A percentile compares a stretch with the other conserved stretches of the same genome.
Conservation (phyloP, 2,329 filamentous ascomycete species). For the Nothophoma quercina region DNA sequence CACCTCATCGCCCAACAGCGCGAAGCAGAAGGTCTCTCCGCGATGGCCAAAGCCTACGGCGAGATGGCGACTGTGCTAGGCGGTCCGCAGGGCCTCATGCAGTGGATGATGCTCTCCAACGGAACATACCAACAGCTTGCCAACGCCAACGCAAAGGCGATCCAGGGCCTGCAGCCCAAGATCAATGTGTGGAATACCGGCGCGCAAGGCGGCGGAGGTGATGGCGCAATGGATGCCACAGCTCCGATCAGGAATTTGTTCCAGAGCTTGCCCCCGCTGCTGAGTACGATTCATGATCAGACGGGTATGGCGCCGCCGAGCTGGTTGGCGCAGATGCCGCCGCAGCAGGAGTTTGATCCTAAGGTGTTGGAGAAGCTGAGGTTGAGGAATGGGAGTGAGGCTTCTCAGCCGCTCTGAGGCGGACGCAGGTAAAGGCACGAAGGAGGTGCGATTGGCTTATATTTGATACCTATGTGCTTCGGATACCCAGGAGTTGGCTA, state of each 20-base stretch:
- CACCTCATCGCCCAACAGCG: conserved; percentile 68
- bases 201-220: conserved; percentile 53
- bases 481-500: too few species aligned
- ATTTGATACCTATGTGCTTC: too few species aligned
- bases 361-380: conserved; percentile 30
- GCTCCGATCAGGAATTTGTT: conserved; percentile 80
- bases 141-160: conserved; percentile 76
- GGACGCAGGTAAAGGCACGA: neutral
- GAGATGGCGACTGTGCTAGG: conserved; percentile 76
- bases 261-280: conserved; percentile 81
- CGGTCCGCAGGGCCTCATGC: conserved; percentile 77
- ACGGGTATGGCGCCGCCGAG: conserved; percentile 81
- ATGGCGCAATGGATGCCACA: conserved; percentile 60
- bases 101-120: conserved; percentile 88
- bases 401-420: too few species aligned
- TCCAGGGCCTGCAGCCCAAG: conserved; percentile 83
- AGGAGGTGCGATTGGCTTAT: too few species aligned
- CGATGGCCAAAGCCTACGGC: conserved; percentile 82
- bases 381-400: conserved; percentile 39
- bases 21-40: conserved; percentile 77
- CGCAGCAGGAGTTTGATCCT: conserved; percentile 26
- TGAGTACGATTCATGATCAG: conserved; percentile 87
- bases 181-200: conserved; percentile 92
- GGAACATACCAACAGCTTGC: conserved; percentile 80
- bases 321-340: conserved; percentile 69